These are phyloP conservation scores for Zalaria sp. DNA, from an alignment of 2,329 filamentous ascomycete species.

Conservation along the genomic window DNA sequence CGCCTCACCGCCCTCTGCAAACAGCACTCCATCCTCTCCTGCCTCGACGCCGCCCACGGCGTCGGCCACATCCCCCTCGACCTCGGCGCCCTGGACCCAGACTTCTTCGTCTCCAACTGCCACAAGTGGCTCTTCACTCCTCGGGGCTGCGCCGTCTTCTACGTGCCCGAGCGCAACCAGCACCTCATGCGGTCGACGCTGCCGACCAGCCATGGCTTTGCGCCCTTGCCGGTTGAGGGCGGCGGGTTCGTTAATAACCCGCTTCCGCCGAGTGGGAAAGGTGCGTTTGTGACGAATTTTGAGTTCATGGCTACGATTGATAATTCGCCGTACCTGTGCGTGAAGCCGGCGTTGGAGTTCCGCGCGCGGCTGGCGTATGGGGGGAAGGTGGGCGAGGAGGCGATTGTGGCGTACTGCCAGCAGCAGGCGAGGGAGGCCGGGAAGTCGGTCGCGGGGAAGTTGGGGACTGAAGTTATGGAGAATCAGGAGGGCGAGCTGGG, in stretches of 20 bases:
- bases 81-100: constrained; percentile 51
- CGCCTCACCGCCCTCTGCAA: constrained; percentile 48
- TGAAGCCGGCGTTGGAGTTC: constrained; percentile 59
- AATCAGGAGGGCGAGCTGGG: constrained; percentile 48
- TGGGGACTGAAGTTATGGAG: constrained; percentile 61
- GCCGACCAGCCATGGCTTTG: constrained; percentile 71
- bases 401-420: constrained; percentile 49
- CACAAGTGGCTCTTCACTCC: constrained; percentile 85
- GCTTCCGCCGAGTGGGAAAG: constrained; percentile 32
- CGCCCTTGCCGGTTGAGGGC: constrained; percentile 22
- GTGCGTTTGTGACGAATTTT: constrained; percentile 31
- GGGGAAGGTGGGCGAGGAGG: constrained; percentile 48
- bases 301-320: constrained; percentile 34
- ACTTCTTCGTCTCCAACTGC: constrained; percentile 78
- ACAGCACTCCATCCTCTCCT: constrained; percentile 52
- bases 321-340: constrained; percentile 54
- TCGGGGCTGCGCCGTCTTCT: constrained; percentile 65
- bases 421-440: constrained; percentile 51
- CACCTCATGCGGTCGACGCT: constrained; percentile 57
- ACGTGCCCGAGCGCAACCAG: constrained; percentile 67
- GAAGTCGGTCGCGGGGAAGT: constrained; percentile 40
- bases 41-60: constrained; percentile 76
- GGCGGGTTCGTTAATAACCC: constrained; percentile 17
- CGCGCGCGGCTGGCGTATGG: constrained; percentile 31
- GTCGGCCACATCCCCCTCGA: constrained; percentile 67